These are phyloP conservation scores for Ulmus americana DNA, from an alignment of 331 rosid species.

Conservation along the genomic window DNA sequence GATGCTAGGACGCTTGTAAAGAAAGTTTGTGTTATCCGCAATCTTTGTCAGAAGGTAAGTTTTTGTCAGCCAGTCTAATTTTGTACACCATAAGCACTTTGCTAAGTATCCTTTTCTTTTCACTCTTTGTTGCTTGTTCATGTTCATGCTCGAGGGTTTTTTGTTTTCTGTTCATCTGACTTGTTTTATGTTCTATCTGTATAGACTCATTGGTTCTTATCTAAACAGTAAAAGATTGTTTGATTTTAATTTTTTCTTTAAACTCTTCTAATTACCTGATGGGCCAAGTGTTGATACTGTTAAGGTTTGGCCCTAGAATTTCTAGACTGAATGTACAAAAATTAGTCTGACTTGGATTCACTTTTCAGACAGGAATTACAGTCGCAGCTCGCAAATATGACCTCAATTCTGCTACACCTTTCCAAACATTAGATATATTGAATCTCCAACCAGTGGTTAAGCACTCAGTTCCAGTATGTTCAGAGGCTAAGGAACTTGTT, in stretches of 20 bases:
- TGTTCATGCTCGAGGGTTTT: too few relatives aligned
- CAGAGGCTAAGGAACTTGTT: conserved; percentile 95
- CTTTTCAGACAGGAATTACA: conserved; percentile 69
- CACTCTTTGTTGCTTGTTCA: neutral
- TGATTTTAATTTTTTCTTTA: too few relatives aligned
- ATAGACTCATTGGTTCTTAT: too few relatives aligned
- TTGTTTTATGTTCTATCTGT: too few relatives aligned
- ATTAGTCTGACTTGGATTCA: conserved; percentile 11
- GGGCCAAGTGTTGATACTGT: neutral
- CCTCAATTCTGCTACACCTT: conserved; percentile 63
- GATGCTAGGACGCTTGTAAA: conserved; percentile 61
- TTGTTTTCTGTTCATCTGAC: too few relatives aligned
- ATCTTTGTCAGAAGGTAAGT: conserved; percentile 83
- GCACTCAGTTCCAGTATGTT: conserved; percentile 88
- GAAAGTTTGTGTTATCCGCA: conserved; percentile 85
- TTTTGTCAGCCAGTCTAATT: conserved; percentile 13
- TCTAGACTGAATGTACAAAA: neutral
- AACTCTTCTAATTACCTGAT: too few relatives aligned
- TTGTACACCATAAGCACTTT: conserved; percentile 7
- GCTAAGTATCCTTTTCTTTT: conserved; percentile 7
- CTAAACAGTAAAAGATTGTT: too few relatives aligned
- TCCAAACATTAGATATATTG: conserved; percentile 73
- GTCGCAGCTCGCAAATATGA: conserved; percentile 83
- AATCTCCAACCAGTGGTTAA: conserved; percentile 87
- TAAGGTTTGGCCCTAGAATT: neutral